Percentiles rank a stretch among this genome's conserved stretches.
Conservation (phyloP, 768 basidiomycete genomes). For the Lentinus brumalis region DNA sequence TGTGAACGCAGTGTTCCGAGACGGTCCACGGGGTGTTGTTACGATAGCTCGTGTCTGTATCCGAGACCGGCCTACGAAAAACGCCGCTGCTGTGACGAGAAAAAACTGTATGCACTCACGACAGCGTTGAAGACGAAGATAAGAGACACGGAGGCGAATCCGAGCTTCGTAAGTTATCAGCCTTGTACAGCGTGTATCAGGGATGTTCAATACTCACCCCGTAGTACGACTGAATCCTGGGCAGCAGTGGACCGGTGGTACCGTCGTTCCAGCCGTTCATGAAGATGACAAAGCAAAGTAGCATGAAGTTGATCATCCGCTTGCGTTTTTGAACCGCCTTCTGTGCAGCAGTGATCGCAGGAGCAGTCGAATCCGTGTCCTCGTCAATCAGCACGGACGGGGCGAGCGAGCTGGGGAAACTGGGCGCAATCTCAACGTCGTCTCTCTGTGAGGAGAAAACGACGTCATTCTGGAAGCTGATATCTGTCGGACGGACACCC, state of each 20-base stretch:
- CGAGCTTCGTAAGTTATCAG: slow-evolving; percentile 34
- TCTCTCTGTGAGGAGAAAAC: slow-evolving; percentile 2
- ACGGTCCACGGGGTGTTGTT: too few species aligned
- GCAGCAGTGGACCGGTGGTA: slow-evolving; percentile 71
- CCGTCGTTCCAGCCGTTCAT: slow-evolving; percentile 80
- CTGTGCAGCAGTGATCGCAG: slow-evolving; percentile 23
- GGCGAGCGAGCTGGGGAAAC: slow-evolving; percentile 22
- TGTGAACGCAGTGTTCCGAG: too few species aligned
- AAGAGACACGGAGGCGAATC: slow-evolving; percentile 57
- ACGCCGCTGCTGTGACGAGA: too few species aligned
- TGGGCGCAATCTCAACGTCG: slow-evolving; percentile 23
- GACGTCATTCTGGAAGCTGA: slow-evolving; percentile 6
- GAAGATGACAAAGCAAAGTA: slow-evolving; percentile 58
- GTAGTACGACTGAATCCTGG: slow-evolving; percentile 63
- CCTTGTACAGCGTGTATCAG: background rate
- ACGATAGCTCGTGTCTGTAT: too few species aligned
- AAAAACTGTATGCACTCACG: slow-evolving; percentile 29
- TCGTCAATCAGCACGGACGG: slow-evolving; percentile 16
- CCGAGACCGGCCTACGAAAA: too few species aligned
- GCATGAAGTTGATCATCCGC: slow-evolving; percentile 46
- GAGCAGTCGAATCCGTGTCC: slow-evolving; percentile 17
- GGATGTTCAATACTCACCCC: slow-evolving; percentile 32
- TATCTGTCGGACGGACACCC: background rate
- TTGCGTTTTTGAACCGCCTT: slow-evolving; percentile 10
- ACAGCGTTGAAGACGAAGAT: slow-evolving; percentile 55